These are phyloP conservation scores for Citrus maxima DNA, from an alignment of 345 rosid genomes.

Conservation along the genomic window DNA sequence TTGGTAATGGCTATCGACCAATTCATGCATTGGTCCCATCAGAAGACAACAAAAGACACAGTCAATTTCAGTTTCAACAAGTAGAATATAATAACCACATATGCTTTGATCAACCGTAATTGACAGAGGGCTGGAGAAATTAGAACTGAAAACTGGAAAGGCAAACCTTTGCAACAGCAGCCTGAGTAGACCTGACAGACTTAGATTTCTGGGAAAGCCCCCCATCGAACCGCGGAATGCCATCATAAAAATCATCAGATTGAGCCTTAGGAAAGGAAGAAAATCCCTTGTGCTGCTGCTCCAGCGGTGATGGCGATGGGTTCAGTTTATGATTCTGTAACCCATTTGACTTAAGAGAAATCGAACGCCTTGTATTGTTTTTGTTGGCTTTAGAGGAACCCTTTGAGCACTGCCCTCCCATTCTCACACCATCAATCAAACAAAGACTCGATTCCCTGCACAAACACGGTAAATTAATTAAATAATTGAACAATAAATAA, in stretches of 20 bases:
- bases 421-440: neutral
- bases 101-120: too few species aligned
- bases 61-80: too few species aligned
- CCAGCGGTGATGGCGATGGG: slow-evolving; percentile 22
- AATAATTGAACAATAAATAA: neutral
- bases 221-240: slow-evolving; percentile 51
- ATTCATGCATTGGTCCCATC: neutral
- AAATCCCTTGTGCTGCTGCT: slow-evolving; percentile 8
- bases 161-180: slow-evolving; percentile 57
- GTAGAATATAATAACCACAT: neutral
- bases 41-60: neutral
- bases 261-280: slow-evolving; percentile 22
- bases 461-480: neutral
- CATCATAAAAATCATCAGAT: slow-evolving; percentile 56
- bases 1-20: too few species aligned
- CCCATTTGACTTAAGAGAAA: neutral
- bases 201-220: slow-evolving; percentile 38
- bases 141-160: neutral
- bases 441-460: neutral
- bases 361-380: neutral
- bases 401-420: neutral
- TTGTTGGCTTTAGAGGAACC: neutral
- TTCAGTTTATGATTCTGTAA: slow-evolving; percentile 11
- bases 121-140: too few species aligned
- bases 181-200: slow-evolving; percentile 49